Evolutionary conservation across 2,329 filamentous ascomycete species (phyloP).

Genomic region (Fusarium poae): DNA sequence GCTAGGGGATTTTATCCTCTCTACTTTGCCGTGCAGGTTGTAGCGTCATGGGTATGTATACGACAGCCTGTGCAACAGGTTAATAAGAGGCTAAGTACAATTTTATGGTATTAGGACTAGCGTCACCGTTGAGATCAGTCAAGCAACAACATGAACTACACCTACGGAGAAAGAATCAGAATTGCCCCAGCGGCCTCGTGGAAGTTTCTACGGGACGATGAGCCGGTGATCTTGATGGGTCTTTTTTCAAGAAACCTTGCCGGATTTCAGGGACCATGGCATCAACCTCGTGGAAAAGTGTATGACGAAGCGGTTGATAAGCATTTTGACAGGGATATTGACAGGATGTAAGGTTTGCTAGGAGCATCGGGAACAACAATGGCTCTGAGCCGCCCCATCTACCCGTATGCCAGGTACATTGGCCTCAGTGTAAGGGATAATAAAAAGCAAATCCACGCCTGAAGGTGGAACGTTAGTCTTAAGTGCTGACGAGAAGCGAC

Average conservation of each 20-base stretch:
- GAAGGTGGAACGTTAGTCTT: constrained; percentile 42
- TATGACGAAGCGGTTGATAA: constrained; percentile 44
- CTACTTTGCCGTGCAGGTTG: constrained; percentile 5
- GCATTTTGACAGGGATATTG: constrained; percentile 31
- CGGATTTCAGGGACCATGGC: constrained; percentile 23
- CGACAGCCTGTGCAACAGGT: constrained; percentile 11
- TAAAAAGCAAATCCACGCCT: constrained; percentile 23
- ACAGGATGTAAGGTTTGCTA: constrained; percentile 33
- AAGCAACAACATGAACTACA: not conserved
- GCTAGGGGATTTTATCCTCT: constrained; percentile 19
- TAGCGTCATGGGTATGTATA: constrained; percentile 14
- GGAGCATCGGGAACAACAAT: constrained; percentile 25
- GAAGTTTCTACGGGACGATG: constrained; percentile 36
- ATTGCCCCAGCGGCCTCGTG: constrained; percentile 9
- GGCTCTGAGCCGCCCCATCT: constrained; percentile 25
- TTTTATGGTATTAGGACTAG: constrained; percentile 4
- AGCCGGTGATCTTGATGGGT: constrained; percentile 28
- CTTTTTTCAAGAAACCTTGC: constrained; percentile 13
- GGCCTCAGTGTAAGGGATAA: constrained; percentile 25
- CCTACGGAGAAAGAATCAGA: not conserved
- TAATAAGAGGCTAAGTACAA: not conserved
- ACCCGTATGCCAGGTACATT: constrained; percentile 27
- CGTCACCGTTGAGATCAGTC: not conserved
- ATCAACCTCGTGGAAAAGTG: constrained; percentile 23
- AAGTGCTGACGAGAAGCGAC: constrained; percentile 15